Base-by-base conservation (phyloP, 805 yeast genomes). In the Zygoascus tannicola region DNA sequence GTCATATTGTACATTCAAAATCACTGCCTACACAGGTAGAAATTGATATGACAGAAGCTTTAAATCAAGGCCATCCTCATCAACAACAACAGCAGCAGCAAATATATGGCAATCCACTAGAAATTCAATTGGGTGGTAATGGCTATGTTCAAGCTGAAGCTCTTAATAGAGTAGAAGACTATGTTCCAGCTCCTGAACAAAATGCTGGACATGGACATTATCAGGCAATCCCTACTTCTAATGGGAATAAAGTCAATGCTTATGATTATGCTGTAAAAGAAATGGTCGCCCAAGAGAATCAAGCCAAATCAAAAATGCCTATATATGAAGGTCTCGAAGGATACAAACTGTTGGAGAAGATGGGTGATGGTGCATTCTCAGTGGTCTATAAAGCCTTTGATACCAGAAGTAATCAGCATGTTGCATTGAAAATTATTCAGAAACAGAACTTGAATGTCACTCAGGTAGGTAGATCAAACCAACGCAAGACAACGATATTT, bases 291-390 rank as follows among this genome's bases (percentile, higher is more conserved):
- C 70, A 67, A 46, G 71, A 68, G 39, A 59, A 53, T 32, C 60
- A 52, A 41, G 51, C 57, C 32, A 45, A 54, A 35, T 44, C 54
- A 3, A 50, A 55, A 38, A 38, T 65, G 53, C 70, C 70, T 14
- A 15, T 44, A 4, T 68, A 65, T 44, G 61, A 64, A 15, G 73
- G 71, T 4, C 51, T 68, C 5, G 70, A 67, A 43, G 45, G 57
- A 22, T 68, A 56, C 50, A 41, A 41, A 33, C 51, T 68, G 21
- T 34, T 63, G n/a, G 64, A 64, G 44, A 67, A 69, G 50, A 66
- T 68, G 68, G 73, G 73, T 41, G 73, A 68, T 57, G 97, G 97
- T 5, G 97, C 97, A 0, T 88, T 90, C 59, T 85, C 95, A 2
- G 72, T 75, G 10, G 97, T 90, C 3, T 85, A 78, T 66, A 78